Conservation (phyloP, 495 filamentous ascomycete species). For the Tuber borchii region DNA sequence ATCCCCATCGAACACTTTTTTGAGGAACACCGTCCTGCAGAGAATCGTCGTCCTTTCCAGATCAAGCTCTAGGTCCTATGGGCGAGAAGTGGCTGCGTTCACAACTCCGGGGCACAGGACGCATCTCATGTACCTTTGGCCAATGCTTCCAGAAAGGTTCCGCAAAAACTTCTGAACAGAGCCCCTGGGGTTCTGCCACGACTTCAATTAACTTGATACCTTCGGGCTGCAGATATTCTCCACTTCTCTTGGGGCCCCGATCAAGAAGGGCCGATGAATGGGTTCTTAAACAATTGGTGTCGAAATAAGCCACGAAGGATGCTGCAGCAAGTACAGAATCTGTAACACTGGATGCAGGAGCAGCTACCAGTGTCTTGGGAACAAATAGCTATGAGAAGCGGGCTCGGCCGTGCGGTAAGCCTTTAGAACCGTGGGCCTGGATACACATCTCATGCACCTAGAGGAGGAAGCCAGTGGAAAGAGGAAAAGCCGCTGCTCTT, state of each 20-base stretch:
- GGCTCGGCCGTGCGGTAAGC: constrained; percentile 19
- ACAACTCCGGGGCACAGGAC: constrained; percentile 3
- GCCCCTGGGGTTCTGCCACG: constrained; percentile 34
- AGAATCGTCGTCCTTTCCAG: constrained; percentile 6
- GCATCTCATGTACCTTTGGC: constrained; percentile 26
- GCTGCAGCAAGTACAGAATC: constrained; percentile 21
- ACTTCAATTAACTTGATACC: constrained; percentile 31
- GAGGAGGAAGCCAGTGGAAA: neutral
- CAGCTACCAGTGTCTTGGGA: constrained; percentile 25
- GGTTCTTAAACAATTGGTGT: constrained; percentile 25
- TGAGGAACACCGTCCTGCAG: constrained; percentile 19
- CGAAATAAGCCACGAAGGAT: constrained; percentile 18
- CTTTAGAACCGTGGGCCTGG: constrained; percentile 11
- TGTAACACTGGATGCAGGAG: constrained; percentile 1
- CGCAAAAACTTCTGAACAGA: constrained; percentile 18
- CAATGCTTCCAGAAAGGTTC: constrained; percentile 22
- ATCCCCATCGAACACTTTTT: constrained; percentile 37
- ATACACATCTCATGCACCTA: neutral
- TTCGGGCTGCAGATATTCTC: constrained; percentile 23
- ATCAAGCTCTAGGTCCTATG: neutral
- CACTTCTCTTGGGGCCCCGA: constrained; percentile 20
- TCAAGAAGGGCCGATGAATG: constrained; percentile 13
- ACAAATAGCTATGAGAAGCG: constrained; percentile 24
- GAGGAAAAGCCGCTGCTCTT: constrained; percentile 28
- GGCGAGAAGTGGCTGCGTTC: constrained; percentile 10